Evolutionary conservation across 192 early-diverging fungal genomes (phyloP).

Genomic region (Coemansia sp.): DNA sequence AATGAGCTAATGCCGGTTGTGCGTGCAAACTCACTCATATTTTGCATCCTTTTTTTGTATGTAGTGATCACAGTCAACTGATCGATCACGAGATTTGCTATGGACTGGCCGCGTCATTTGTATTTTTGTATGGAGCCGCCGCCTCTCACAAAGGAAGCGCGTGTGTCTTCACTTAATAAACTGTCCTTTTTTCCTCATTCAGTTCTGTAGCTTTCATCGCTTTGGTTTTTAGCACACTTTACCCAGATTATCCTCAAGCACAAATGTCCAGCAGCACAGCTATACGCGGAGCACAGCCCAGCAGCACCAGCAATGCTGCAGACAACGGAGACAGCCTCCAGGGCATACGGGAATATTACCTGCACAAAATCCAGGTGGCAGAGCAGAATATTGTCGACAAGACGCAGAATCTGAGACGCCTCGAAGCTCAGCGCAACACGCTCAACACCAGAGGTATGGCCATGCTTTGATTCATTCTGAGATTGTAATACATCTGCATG

Average conservation of each 20-base stretch:
- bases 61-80: background rate
- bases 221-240: background rate
- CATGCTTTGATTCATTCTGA: background rate
- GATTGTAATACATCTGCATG: background rate
- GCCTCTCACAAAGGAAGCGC: background rate
- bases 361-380: constrained; percentile 80
- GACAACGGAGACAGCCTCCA: constrained; percentile 13
- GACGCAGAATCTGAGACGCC: constrained; percentile 93
- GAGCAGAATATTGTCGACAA: constrained; percentile 86
- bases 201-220: background rate
- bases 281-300: constrained; percentile 16
- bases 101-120: background rate
- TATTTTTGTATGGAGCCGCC: background rate
- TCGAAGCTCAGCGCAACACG: constrained; percentile 98
- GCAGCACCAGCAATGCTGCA: constrained; percentile 3
- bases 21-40: constrained; percentile 3
- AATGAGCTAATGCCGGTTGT: background rate
- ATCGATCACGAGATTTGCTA: constrained; percentile 7
- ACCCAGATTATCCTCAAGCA: background rate
- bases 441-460: constrained; percentile 86
- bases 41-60: background rate
- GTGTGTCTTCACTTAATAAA: background rate
- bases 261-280: constrained; percentile 46
- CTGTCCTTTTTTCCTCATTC: background rate
- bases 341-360: constrained; percentile 68